These are phyloP conservation scores for Leccinum rimulosum DNA, from an alignment of 768 basidiomycete genomes.

Conservation along the genomic window DNA sequence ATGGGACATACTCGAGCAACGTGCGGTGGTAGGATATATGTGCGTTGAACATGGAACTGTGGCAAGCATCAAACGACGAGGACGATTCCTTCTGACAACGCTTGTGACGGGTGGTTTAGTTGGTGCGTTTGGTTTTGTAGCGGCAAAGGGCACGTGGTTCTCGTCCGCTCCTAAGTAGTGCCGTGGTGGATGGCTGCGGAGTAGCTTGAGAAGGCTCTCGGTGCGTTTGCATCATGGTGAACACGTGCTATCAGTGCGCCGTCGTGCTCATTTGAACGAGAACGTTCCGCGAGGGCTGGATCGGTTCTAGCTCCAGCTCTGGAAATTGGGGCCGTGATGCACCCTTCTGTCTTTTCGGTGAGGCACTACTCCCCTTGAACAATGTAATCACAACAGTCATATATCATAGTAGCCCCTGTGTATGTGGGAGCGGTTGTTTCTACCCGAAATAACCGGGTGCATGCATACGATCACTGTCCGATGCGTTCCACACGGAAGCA, in stretches of 20 bases:
- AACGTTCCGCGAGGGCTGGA: constrained; percentile 57
- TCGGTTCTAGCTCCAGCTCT: constrained; percentile 54
- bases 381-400: background rate
- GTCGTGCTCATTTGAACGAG: constrained; percentile 91
- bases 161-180: constrained; percentile 44
- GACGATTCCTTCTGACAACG: constrained; percentile 82
- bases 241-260: constrained; percentile 81
- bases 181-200: constrained; percentile 44
- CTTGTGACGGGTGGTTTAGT: constrained; percentile 66
- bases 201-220: constrained; percentile 73
- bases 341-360: constrained; percentile 79
- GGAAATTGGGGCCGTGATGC: constrained; percentile 34
- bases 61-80: constrained; percentile 89
- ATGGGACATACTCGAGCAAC: constrained; percentile 68
- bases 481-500: background rate
- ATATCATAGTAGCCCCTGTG: constrained; percentile 15
- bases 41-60: constrained; percentile 85
- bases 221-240: constrained; percentile 84
- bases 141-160: constrained; percentile 86
- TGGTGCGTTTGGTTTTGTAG: constrained; percentile 69
- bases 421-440: background rate
- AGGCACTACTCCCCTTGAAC: constrained; percentile 34
- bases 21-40: constrained; percentile 86
- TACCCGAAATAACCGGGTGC: no score
- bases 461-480: background rate